Evolutionary conservation across 495 filamentous ascomycete genomes (phyloP), one percentile per base, ranked within the genome.

Genomic region (Neurospora sp.): DNA sequence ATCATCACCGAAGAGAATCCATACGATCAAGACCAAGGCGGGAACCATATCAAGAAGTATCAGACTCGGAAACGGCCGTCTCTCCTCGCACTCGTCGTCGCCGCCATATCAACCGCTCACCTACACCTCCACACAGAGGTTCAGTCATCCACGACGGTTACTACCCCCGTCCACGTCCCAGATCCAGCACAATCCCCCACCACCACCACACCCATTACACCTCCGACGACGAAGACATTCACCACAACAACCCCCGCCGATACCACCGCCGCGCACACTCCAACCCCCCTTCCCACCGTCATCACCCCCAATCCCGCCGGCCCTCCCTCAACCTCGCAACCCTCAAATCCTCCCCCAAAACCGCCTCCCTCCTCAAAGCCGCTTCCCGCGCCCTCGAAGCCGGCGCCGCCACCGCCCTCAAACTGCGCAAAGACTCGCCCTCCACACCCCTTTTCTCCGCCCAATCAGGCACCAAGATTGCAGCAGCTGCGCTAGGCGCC

Each of bases 371-470:
- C 40, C 69, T 72, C 39, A 70, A 37, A 8, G 79, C 77, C 0
- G 71, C 71, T n/a, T 72, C 71, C 8, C 59, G 61, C 39, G 78
- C 78, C 0, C 22, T 79, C 18, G 74, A 79, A 65, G 77, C 78
- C 0, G 80, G 76, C 31, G 78, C 80, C n/a, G 45, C 76, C 18
- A 73, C 80, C 1, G 80, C 78, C 0, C 71, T 79, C 42, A 78
- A 79, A 47, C 39, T 77, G 27, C 73, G 72, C n/a, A 38, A 74
- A 31, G 76, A 81, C 70, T 73, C 47, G 10, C 47, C 47, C 22
- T 59, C 76, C 3, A 70, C 72, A 3, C 75, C 80, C 0, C 79
- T 76, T 74, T 39, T 81, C 3, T 77, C 78, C 18, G 20, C 73
- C 20, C 79, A 80, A 69, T 65, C 53, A 7, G 80, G 76, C 10